These are phyloP conservation scores for Exophiala mesophila DNA, from an alignment of 2,329 filamentous ascomycete genomes.

Conservation along the genomic window DNA sequence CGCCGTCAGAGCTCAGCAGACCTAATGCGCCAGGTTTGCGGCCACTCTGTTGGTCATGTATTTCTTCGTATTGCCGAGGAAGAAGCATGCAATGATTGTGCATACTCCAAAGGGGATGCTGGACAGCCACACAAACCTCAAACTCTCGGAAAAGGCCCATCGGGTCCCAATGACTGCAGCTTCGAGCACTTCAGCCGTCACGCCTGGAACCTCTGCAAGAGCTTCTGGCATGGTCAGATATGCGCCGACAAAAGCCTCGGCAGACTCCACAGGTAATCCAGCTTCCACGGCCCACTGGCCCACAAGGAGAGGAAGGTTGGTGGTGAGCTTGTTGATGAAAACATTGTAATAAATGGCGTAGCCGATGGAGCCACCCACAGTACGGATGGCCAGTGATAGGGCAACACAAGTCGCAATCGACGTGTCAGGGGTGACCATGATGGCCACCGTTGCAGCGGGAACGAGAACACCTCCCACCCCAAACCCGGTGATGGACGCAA, in stretches of 20 bases:
- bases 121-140: constrained; percentile 4
- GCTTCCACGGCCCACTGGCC: constrained; percentile 6
- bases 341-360: constrained; percentile 13
- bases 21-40: neutral
- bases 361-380: constrained; percentile 11
- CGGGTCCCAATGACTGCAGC: constrained; percentile 5
- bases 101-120: constrained; percentile 6
- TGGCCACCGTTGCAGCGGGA: constrained; percentile 7
- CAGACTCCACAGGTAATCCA: constrained; percentile 2
- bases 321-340: constrained; percentile 11
- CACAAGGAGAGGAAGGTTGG: constrained; percentile 1
- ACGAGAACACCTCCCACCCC: constrained; percentile 11
- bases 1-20: no score
- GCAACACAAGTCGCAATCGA: constrained; percentile 9
- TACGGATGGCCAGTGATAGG: constrained; percentile 8
- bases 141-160: constrained; percentile 4
- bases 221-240: neutral
- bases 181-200: constrained; percentile 1
- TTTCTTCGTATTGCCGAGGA: constrained; percentile 5
- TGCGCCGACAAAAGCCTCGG: constrained; percentile 1
- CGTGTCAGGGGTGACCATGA: constrained; percentile 6
- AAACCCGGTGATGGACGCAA: constrained; percentile 4
- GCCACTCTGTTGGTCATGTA: constrained; percentile 8
- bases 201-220: constrained; percentile 2
- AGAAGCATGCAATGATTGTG: constrained; percentile 2